Evolutionary conservation across 2,329 filamentous ascomycete species (phyloP), one percentile per base, ranked within the genome.

Genomic region (Colletotrichum simmondsii): DNA sequence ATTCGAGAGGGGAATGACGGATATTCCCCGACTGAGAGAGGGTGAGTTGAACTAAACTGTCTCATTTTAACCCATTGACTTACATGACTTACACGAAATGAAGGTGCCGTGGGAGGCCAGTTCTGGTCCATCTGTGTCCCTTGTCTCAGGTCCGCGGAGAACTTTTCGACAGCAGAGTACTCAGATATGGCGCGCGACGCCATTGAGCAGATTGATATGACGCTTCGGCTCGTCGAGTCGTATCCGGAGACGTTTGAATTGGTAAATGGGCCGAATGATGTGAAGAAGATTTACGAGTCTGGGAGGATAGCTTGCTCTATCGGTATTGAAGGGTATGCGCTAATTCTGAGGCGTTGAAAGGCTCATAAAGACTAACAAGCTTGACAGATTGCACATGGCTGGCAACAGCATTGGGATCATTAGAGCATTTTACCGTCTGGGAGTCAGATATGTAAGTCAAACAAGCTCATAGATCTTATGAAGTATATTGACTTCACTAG

Each of bases 391-490:
- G 3, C 81, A 83, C 73, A 77, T 79, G 76, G 77, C 78, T 1
- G 81, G 80, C 0, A 82, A 82, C 60, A 80, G 78, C 5, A 79
- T 81, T 5, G 78, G 78, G 1, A 79, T 80, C 2, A 79, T 83
- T 11, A 72, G 82, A 12, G 77, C 77, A 0, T 81, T 80, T 57
- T 79, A 82, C 32, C 70, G 77, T 6, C 75, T 83, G 5, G 81
- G 80, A 14, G 79, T 82, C 0, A 75, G 82, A 72, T 83, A 83
- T 71, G 79, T 82, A n/a, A n/a, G n/a, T n/a, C n/a, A n/a, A n/a
- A n/a, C n/a, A n/a, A n/a, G n/a, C n/a, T n/a, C n/a, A n/a, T n/a
- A n/a, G n/a, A n/a, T n/a, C n/a, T n/a, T n/a, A n/a, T n/a, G n/a
- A n/a, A n/a, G n/a, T n/a, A n/a, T n/a, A n/a, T n/a, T 52, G 28